These are phyloP conservation scores for Pythium dissotocum DNA, from an alignment of 352 stramenopile genomes.

Conservation along the genomic window DNA sequence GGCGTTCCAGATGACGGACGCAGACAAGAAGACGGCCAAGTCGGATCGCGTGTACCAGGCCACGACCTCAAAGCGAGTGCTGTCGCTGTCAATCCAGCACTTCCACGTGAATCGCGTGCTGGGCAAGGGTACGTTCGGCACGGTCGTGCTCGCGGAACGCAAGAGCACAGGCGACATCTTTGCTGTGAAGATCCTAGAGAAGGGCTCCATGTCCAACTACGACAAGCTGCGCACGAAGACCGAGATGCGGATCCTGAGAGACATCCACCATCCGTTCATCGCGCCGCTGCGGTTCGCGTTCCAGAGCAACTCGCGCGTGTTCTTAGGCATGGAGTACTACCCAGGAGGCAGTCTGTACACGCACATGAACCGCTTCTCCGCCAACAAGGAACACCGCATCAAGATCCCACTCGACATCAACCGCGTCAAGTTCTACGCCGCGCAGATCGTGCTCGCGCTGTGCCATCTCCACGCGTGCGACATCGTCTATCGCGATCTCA, in stretches of 20 bases:
- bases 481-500: constrained; percentile 96
- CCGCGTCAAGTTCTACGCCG: constrained; percentile 89
- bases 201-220: constrained; percentile 90
- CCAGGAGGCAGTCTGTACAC: constrained; percentile 85
- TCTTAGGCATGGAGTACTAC: constrained; percentile 88
- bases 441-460: constrained; percentile 91
- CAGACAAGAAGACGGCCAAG: constrained; percentile 67
- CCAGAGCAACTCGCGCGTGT: constrained; percentile 79
- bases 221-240: constrained; percentile 93
- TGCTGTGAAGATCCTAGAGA: constrained; percentile 93
- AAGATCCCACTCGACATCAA: constrained; percentile 81
- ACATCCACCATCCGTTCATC: constrained; percentile 93
- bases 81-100: constrained; percentile 90
- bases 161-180: constrained; percentile 89
- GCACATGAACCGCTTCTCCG: constrained; percentile 89
- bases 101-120: constrained; percentile 95
- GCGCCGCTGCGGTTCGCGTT: constrained; percentile 88
- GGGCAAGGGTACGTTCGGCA: constrained; percentile 95
- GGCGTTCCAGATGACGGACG: constrained; percentile 79
- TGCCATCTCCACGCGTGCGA: constrained; percentile 91
- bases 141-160: constrained; percentile 83
- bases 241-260: constrained; percentile 88
- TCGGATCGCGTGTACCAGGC: constrained; percentile 67
- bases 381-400: constrained; percentile 88
- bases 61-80: constrained; percentile 78